Percentiles rank a stretch among this genome's conserved stretches.
Evolutionary conservation across 352 stramenopile species (phyloP).

Genomic region (Globisporangium ultimum): DNA sequence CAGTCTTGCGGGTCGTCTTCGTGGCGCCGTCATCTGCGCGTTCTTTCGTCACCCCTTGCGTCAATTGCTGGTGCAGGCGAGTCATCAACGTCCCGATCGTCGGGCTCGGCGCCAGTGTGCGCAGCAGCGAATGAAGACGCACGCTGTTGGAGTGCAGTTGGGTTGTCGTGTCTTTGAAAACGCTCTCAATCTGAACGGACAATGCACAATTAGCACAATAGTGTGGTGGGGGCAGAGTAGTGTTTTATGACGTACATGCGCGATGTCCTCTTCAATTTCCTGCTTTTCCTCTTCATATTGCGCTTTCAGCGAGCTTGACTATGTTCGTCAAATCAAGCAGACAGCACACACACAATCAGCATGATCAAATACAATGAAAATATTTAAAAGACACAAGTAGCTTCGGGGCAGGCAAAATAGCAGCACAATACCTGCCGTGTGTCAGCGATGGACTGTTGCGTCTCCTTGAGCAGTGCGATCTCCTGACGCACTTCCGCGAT

Average conservation of each 20-base stretch:
- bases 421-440: conserved; percentile 35
- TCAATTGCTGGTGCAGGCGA: conserved; percentile 68
- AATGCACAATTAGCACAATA: neutral
- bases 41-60: conserved; percentile 22
- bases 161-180: conserved; percentile 44
- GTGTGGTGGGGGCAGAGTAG: neutral
- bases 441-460: conserved; percentile 39
- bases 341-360: neutral
- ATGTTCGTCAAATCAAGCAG: conserved; percentile 3
- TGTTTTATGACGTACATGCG: conserved; percentile 30
- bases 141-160: conserved; percentile 53
- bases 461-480: conserved; percentile 55
- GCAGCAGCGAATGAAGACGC: conserved; percentile 61
- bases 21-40: conserved; percentile 4
- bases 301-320: conserved; percentile 55
- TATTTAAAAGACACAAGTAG: too few species aligned
- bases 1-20: conserved; percentile 48
- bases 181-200: conserved; percentile 36
- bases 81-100: conserved; percentile 74
- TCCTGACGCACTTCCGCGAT: conserved; percentile 55
- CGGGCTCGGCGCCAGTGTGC: conserved; percentile 50
- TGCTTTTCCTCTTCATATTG: conserved; percentile 66
- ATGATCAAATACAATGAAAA: neutral
- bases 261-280: conserved; percentile 55
- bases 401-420: neutral